Base-by-base conservation (phyloP, 257 asterid genomes). In the Pogostemon cablin region DNA sequence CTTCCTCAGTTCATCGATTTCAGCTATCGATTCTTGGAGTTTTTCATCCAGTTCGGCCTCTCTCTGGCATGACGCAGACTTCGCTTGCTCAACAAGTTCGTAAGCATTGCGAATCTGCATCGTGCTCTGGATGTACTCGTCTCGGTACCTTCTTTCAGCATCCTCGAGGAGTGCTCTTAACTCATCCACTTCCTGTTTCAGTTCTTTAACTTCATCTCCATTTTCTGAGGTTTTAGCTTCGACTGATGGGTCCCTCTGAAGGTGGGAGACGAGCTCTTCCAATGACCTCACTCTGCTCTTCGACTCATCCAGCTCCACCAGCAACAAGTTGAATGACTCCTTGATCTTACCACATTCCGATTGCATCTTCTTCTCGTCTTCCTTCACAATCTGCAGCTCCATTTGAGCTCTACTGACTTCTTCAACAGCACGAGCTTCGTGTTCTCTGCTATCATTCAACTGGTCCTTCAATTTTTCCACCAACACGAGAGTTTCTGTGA, bases 101-200 rank as follows among this genome's bases (percentile, higher is more conserved):
- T 80, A 85, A 2, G 99, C 93, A 7, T 80, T 75, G 60, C 87
- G 77, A 4, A 91, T 86, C 80, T 87, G 83, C 86, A 86, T 59
- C 3, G 95, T 86, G 79, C 95, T 89, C 65, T 81, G 84, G 1
- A 87, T 73, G 70, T 86, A 86, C 81, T 89, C 93, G 6, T 89
- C 95, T 20, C 75, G 81, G 47, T 87, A 84, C 82, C 86, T 83
- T 64, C 80, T 88, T 59, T 91, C 97, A 46, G 96, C 88, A 5
- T 80, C 83, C 71, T 77, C 90, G 3, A 93, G 82, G 4, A 84
- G 88, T 35, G 77, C 81, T 75, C 79, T 86, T 52, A 93, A 54
- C 37, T 69, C 82, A 47, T 72, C 54, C 9, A 61, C 81, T 76
- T 93, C 95, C n/a, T 46, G 50, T 81, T 77, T 62, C 35, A 75